phyloP scores from a whole-genome alignment of 2,329 filamentous ascomycete species.

The Diaporthe sp. region DNA sequence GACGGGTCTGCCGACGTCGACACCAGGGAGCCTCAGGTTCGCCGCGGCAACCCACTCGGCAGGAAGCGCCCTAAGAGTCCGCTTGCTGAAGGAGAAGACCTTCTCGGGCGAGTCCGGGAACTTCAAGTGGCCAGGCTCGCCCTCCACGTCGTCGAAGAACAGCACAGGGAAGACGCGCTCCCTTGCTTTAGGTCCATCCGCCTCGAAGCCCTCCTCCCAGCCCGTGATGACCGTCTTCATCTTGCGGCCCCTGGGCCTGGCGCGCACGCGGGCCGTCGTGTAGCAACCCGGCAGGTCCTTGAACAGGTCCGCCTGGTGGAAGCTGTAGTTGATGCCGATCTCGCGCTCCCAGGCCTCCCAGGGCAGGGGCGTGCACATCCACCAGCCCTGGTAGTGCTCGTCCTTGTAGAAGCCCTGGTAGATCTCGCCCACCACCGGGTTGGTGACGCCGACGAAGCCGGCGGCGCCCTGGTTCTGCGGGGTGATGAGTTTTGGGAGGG shows the following conservation, averaged over 20 bases:
- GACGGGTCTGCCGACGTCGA: not conserved
- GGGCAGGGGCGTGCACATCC: conserved; percentile 28
- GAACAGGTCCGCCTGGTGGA: conserved; percentile 1
- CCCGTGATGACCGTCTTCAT: not conserved
- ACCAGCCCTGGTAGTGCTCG: conserved; percentile 21
- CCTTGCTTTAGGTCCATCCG: not conserved
- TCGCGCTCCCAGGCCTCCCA: conserved; percentile 16
- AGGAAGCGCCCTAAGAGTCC: not conserved
- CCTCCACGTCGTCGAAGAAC: conserved; percentile 27
- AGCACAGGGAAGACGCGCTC: conserved; percentile 31
- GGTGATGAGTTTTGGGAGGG: not conserved
- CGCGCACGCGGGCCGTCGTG: not conserved
- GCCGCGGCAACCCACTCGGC: conserved; percentile 34
- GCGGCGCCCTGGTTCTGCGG: not conserved
- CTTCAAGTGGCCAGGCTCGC: conserved; percentile 8
- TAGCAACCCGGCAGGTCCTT: conserved; percentile 25
- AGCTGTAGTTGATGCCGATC: conserved; percentile 27
- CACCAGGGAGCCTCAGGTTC: not conserved
- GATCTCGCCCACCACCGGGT: conserved; percentile 24
- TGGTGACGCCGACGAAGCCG: not conserved
- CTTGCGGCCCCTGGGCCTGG: not conserved
- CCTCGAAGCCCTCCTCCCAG: conserved; percentile 20
- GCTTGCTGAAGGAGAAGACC: conserved; percentile 18
- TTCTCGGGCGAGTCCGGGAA: conserved; percentile 10
- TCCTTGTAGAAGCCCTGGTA: conserved; percentile 38